Base-by-base conservation (phyloP, 2,329 filamentous ascomycete genomes). In the Thielaviopsis cerberus region DNA sequence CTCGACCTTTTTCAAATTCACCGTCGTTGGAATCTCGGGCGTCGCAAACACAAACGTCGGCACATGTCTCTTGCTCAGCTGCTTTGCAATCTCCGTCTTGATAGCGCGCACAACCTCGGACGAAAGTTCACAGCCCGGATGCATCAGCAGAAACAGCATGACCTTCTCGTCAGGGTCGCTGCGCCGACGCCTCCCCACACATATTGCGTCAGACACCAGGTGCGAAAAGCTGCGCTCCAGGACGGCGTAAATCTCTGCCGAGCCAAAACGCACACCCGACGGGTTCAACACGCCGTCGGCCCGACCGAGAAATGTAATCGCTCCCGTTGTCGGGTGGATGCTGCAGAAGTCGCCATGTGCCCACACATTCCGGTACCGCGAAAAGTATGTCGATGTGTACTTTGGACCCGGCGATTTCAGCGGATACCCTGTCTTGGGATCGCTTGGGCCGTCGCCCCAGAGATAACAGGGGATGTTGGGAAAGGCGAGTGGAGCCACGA, bases 1-100 rank as follows among this genome's bases (percentile, higher is more conserved):
- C 67, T 92, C 87, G 3, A 92, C 87, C 69, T 92, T 92, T 68
- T 92, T 92, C 54, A 87, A 70, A 66, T 91, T 92, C 62, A 92
- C 81, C 0, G 87, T 92, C 0, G 82, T 86, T 61, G 87, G 88
- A 66, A 92, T 89, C 63, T 86, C 87, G 20, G 82, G 82, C 6
- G 85, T 87, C 71, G 88, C 81, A 67, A 91, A 91, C 22, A 92
- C 75, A 67, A 82, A 88, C 66, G 75, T 82, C 1, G 88, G 88
- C 15, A 91, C 83, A 70, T 91, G 88, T 57, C 87, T 73, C 67
- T 82, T 81, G 50, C 82, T 86, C 65, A 83, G 70, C 62, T 85
- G 83, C 63, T 72, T 75, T 4, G 74, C 75, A 65, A 94, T 88
- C 11, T 77, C 79, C 15, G 73, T 72, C 67, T 82, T 85, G 0